phyloP scores from a whole-genome alignment of 306 rosid species.

The Chamaecrista fasciculata region DNA sequence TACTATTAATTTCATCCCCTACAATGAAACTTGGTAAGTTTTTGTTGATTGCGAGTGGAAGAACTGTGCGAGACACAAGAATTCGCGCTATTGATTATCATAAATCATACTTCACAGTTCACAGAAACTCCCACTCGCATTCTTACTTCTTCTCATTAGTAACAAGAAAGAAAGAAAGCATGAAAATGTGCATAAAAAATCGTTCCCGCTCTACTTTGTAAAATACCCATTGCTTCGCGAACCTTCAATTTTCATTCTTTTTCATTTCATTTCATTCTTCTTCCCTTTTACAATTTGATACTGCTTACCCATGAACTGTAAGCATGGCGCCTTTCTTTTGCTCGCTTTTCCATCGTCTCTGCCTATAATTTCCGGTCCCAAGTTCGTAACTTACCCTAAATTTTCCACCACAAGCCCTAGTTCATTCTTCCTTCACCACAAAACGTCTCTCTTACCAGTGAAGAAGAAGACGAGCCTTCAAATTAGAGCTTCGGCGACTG shows the following conservation, averaged over 20 bases:
- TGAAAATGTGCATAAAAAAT: neutral
- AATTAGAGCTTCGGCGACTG: conserved; percentile 58
- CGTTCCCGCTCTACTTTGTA: conserved; percentile 28
- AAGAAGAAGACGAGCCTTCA: conserved; percentile 26
- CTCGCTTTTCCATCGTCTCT: conserved; percentile 30
- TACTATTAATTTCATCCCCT: too few relatives aligned
- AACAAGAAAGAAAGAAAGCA: neutral
- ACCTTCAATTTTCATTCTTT: neutral
- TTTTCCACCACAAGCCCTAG: conserved; percentile 3
- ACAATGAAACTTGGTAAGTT: neutral
- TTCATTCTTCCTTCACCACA: neutral
- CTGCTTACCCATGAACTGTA: conserved; percentile 53
- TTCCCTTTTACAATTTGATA: neutral
- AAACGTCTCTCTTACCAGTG: conserved; percentile 27
- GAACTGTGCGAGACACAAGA: neutral
- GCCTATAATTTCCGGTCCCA: conserved; percentile 22
- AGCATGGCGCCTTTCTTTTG: conserved; percentile 38
- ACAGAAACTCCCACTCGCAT: neutral
- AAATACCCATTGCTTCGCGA: neutral
- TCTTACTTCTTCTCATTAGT: too few relatives aligned
- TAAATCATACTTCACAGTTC: too few relatives aligned
- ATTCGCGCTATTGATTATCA: neutral
- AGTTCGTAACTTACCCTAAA: conserved; percentile 33
- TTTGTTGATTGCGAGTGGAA: too few relatives aligned
- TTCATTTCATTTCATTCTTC: neutral